Conservation (phyloP, 257 asterid species). For the Cynanchum wilfordii region DNA sequence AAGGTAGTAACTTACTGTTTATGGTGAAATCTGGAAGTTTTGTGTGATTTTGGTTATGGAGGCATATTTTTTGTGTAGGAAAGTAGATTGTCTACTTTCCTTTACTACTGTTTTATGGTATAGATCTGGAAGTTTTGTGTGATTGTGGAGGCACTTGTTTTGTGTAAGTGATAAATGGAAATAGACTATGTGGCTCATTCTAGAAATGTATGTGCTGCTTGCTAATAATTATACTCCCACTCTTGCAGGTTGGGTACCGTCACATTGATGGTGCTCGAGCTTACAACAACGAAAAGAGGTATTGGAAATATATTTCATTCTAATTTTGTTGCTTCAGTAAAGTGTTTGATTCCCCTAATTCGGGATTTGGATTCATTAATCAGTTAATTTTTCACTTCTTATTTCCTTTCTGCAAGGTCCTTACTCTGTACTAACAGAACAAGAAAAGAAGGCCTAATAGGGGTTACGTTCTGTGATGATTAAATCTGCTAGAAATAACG, state of each 20-base stretch:
- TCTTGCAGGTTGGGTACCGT: slow-evolving; percentile 33
- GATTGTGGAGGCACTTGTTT: too few species aligned
- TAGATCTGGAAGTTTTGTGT: too few species aligned
- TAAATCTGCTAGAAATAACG: too few species aligned
- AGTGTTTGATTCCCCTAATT: background rate
- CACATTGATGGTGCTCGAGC: slow-evolving; percentile 32
- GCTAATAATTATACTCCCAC: background rate
- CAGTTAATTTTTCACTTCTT: background rate
- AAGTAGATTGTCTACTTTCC: background rate
- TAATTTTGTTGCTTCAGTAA: background rate
- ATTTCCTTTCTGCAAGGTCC: background rate
- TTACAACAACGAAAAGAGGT: slow-evolving; percentile 37
- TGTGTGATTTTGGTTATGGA: too few species aligned
- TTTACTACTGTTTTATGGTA: too few species aligned
- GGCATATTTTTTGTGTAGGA: background rate
- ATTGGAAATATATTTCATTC: background rate
- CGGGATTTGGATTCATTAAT: background rate
- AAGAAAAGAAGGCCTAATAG: background rate
- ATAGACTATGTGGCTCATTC: background rate
- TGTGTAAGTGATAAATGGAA: too few species aligned
- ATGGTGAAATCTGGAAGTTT: background rate
- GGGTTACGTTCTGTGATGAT: too few species aligned
- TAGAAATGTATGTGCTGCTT: background rate
- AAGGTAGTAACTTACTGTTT: background rate
- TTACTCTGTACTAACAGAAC: background rate